Base-by-base conservation (phyloP, 208 protist species). In the Blechomonas ayalai region DNA sequence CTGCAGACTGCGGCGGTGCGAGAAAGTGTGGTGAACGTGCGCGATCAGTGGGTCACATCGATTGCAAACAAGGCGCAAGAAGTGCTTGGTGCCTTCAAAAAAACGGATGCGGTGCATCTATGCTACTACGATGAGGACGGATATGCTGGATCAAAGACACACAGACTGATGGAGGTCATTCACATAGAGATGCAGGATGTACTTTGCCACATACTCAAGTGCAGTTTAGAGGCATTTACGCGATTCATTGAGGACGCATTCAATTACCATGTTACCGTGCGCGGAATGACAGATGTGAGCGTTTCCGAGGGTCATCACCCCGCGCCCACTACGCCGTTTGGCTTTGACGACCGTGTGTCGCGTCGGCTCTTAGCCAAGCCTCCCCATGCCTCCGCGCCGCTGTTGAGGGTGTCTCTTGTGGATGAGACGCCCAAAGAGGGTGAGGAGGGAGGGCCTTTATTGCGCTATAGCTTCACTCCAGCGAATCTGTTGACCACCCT, bases 101-200 rank as follows among this genome's bases (percentile, higher is more conserved):
- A 18, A 13, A 44, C 27, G 13, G 66, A 73, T 13, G 70, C 80
- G 13, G 62, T 96, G 9, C 71, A 85, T 70, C 49, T 98, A 6
- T 15, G 83, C 10, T 87, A 96, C 57, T 82, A 58, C 41, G 61
- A 80, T 19, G 52, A 75, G 43, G 80, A 95, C 22, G 76, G 85
- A 31, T 98, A 98, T 66, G 69, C 63, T 6, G 81, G 89, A 24
- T 82, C 71, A 34, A 98, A 97, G 52, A 91, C 96, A 5, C 90
- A 97, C 55, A 65, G 80, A 9, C 86, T 97, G 50, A 68, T 98
- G 62, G 72, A 49, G 36, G 77, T 73, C 26, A 59, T 98, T 38
- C 86, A 86, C 43, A 64, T 92, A 24, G 76, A 95, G 55, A 98
- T 98, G 97, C 71, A 97, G 59, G 88, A 95, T 50, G 52, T 79